A percentile compares a stretch with the other conserved stretches of the same genome.
phyloP scores from a whole-genome alignment of 2,329 filamentous ascomycete species.

The Seiridium cupressi region DNA sequence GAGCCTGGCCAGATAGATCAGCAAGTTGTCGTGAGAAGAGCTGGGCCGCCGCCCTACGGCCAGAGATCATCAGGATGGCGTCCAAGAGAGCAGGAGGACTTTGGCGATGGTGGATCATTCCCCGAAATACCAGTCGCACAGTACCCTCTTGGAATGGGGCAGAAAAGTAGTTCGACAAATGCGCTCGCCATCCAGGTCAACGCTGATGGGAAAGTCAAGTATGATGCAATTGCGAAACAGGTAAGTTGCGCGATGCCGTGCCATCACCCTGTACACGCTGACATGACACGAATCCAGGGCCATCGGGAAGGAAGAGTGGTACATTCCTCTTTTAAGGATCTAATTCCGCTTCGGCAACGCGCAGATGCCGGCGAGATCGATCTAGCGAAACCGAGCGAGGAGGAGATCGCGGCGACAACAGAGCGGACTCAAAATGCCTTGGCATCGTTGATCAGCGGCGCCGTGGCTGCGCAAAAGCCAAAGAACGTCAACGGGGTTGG shows the following conservation, averaged over 20 bases:
- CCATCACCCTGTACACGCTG: not conserved
- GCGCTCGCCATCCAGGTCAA: slow-evolving; percentile 92
- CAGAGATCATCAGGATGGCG: slow-evolving; percentile 81
- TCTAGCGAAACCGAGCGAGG: slow-evolving; percentile 77
- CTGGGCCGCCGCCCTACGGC: slow-evolving; percentile 84
- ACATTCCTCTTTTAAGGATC: slow-evolving; percentile 93
- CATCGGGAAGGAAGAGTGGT: slow-evolving; percentile 82
- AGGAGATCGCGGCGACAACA: slow-evolving; percentile 79
- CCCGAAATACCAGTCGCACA: slow-evolving; percentile 92
- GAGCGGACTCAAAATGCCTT: slow-evolving; percentile 87
- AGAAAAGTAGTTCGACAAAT: slow-evolving; percentile 71
- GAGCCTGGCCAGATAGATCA: slow-evolving; percentile 78
- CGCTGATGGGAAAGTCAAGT: slow-evolving; percentile 88
- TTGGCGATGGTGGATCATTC: slow-evolving; percentile 93
- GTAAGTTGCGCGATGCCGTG: not conserved
- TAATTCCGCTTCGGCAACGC: slow-evolving; percentile 90
- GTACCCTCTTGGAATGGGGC: slow-evolving; percentile 93
- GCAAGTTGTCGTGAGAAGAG: slow-evolving; percentile 77
- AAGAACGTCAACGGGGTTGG: slow-evolving; percentile 88
- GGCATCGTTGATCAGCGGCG: slow-evolving; percentile 76
- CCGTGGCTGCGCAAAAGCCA: slow-evolving; percentile 88
- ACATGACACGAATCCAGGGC: slow-evolving; percentile 48
- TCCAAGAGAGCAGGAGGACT: slow-evolving; percentile 84
- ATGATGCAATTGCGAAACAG: slow-evolving; percentile 84
- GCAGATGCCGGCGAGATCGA: slow-evolving; percentile 92